Evolutionary conservation across 768 basidiomycete genomes (phyloP).

Genomic region (Hericium erinaceus): DNA sequence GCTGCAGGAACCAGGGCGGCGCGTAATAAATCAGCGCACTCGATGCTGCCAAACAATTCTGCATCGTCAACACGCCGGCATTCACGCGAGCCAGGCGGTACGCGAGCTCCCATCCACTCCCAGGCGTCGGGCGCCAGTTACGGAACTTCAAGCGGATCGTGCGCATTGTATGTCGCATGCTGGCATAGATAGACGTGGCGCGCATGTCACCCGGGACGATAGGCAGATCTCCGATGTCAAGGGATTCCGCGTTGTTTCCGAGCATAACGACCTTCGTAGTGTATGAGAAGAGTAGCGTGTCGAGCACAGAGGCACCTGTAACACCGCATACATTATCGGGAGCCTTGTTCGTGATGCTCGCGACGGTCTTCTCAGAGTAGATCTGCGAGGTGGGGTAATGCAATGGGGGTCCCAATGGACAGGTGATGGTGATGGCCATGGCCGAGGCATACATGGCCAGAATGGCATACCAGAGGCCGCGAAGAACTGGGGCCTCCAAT

Average conservation of each 20-base stretch:
- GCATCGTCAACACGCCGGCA: constrained; percentile 25
- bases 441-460: constrained; percentile 41
- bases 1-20: constrained; percentile 51
- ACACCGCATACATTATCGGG: constrained; percentile 68
- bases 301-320: constrained; percentile 51
- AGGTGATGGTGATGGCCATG: constrained; percentile 34
- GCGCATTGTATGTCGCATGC: constrained; percentile 52
- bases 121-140: constrained; percentile 49
- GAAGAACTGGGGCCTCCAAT: constrained; percentile 14
- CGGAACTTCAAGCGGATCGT: constrained; percentile 39
- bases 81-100: constrained; percentile 60
- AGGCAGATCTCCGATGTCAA: constrained; percentile 85
- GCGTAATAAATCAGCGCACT: constrained; percentile 58
- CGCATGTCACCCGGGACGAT: constrained; percentile 72
- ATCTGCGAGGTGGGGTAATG: constrained; percentile 67
- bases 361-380: constrained; percentile 64
- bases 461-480: constrained; percentile 41
- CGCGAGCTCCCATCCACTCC: constrained; percentile 54
- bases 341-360: constrained; percentile 49
- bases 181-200: constrained; percentile 46
- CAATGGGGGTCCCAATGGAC: constrained; percentile 65
- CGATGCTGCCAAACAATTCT: constrained; percentile 43
- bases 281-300: constrained; percentile 72
- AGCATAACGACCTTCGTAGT: constrained; percentile 83
- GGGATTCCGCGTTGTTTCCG: constrained; percentile 59